phyloP scores from a whole-genome alignment of 2,329 filamentous ascomycete species.

The Xylariaceae sp. region DNA sequence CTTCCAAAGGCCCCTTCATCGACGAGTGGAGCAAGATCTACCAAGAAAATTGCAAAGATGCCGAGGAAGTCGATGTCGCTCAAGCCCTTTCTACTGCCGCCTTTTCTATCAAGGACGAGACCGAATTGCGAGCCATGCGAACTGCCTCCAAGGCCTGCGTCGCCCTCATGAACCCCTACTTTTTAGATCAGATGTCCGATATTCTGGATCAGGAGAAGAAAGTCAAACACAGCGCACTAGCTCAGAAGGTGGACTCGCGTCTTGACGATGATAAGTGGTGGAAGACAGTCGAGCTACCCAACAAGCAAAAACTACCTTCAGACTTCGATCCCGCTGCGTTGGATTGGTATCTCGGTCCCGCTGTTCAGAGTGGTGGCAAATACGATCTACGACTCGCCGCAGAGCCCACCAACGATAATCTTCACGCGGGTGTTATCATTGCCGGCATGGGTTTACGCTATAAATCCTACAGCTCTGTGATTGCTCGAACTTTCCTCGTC shows the following conservation, averaged over 20 bases:
- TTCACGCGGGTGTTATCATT: slow-evolving; percentile 92
- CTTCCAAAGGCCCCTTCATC: slow-evolving; percentile 79
- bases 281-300: slow-evolving; percentile 68
- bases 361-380: slow-evolving; percentile 91
- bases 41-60: slow-evolving; percentile 72
- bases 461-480: slow-evolving; percentile 89
- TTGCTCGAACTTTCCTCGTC: slow-evolving; percentile 91
- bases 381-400: slow-evolving; percentile 83
- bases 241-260: slow-evolving; percentile 85
- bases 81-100: slow-evolving; percentile 76
- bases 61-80: slow-evolving; percentile 84
- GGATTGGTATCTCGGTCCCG: slow-evolving; percentile 88
- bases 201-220: slow-evolving; percentile 96
- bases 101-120: slow-evolving; percentile 91
- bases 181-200: slow-evolving; percentile 96
- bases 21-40: slow-evolving; percentile 93
- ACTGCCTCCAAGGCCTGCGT: slow-evolving; percentile 93
- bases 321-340: slow-evolving; percentile 86
- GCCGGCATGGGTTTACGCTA: slow-evolving; percentile 89
- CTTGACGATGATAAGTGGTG: slow-evolving; percentile 94
- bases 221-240: slow-evolving; percentile 81
- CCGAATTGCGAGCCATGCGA: slow-evolving; percentile 88
- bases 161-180: slow-evolving; percentile 91
- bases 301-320: slow-evolving; percentile 70
- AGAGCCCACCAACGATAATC: slow-evolving; percentile 73